Evolutionary conservation across 495 filamentous ascomycete genomes (phyloP).

Genomic region (Penicillium ochrochloron): DNA sequence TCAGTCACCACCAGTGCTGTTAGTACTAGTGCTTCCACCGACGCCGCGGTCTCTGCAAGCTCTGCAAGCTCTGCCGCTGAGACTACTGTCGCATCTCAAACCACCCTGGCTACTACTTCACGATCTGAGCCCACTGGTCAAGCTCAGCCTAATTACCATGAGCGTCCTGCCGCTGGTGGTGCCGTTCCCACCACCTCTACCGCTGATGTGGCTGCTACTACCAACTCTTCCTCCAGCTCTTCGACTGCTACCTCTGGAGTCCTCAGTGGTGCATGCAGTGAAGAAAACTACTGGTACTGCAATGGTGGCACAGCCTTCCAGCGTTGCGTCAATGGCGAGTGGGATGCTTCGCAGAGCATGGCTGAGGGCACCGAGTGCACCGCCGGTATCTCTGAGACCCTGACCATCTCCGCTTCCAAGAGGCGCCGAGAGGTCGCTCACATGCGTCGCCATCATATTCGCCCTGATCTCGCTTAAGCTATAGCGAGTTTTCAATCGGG

Average conservation of each 20-base stretch:
- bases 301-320: constrained; percentile 58
- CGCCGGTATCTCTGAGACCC: constrained; percentile 44
- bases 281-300: constrained; percentile 64
- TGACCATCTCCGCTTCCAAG: constrained; percentile 34
- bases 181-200: neutral
- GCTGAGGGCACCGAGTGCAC: constrained; percentile 57
- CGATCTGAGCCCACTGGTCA: neutral
- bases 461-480: neutral
- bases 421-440: neutral
- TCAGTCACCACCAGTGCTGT: constrained; percentile 11
- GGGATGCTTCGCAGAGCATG: constrained; percentile 53
- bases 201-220: constrained; percentile 3
- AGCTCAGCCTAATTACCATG: neutral
- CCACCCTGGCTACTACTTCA: neutral
- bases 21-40: constrained; percentile 23
- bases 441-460: neutral
- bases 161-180: neutral
- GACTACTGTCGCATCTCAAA: constrained; percentile 13
- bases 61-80: neutral
- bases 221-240: constrained; percentile 7
- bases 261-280: constrained; percentile 48
- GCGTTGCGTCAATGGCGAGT: constrained; percentile 60
- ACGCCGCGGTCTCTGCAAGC: neutral
- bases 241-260: constrained; percentile 21
- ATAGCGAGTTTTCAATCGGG: neutral